Percentiles rank a stretch among this genome's conserved stretches.
Evolutionary conservation across 495 filamentous ascomycete genomes (phyloP).

Genomic region (Podospora pseudopauciseta): DNA sequence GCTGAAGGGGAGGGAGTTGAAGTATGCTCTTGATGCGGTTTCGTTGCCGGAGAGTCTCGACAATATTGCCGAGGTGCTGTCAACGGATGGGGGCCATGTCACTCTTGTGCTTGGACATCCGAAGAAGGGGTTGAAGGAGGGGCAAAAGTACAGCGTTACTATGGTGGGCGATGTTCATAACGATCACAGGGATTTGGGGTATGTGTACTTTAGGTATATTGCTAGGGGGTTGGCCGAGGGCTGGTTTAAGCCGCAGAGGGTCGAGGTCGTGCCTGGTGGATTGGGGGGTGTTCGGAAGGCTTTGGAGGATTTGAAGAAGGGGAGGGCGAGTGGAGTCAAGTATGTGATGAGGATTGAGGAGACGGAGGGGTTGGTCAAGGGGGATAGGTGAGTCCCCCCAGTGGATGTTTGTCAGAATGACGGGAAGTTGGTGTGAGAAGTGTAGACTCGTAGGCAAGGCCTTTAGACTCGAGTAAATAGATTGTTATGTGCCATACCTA

Average conservation of each 20-base stretch:
- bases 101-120: slow-evolving; percentile 51
- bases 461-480: neutral
- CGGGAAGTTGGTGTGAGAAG: neutral
- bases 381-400: neutral
- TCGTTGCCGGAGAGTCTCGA: slow-evolving; percentile 48
- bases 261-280: slow-evolving; percentile 58
- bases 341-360: slow-evolving; percentile 67
- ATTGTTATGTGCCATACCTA: neutral
- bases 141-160: slow-evolving; percentile 35
- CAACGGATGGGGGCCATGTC: slow-evolving; percentile 52
- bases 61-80: slow-evolving; percentile 47
- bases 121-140: slow-evolving; percentile 33
- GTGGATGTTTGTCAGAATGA: neutral
- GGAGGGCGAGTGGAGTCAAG: slow-evolving; percentile 64
- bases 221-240: slow-evolving; percentile 51
- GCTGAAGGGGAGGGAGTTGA: slow-evolving; percentile 27
- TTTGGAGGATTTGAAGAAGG: slow-evolving; percentile 55
- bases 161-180: slow-evolving; percentile 52
- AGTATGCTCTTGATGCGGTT: slow-evolving; percentile 60
- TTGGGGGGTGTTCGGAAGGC: slow-evolving; percentile 55
- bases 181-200: slow-evolving; percentile 54
- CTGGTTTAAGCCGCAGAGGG: slow-evolving; percentile 60
- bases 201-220: slow-evolving; percentile 53
- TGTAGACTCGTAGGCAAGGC: neutral
- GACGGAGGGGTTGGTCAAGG: slow-evolving; percentile 39